Evolutionary conservation across 108 stramenopile genomes (phyloP).

Genomic region (Phaeodactylum tricornutum): DNA sequence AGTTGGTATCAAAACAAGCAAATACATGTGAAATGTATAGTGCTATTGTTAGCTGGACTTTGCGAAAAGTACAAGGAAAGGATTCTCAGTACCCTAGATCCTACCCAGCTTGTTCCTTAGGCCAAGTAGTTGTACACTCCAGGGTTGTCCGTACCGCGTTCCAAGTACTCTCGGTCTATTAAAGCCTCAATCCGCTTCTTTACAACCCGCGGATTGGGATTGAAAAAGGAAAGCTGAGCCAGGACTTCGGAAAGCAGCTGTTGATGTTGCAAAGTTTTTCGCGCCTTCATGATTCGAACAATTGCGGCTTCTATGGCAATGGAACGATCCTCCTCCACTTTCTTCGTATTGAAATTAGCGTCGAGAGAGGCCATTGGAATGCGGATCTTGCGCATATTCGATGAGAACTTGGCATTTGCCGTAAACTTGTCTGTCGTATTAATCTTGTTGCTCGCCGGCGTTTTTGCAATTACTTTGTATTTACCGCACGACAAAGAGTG

Average conservation of each 20-base stretch:
- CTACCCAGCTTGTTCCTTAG: too few species aligned
- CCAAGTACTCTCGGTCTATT: constrained; percentile 95
- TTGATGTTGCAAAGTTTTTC: constrained; percentile 94
- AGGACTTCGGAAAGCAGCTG: constrained; percentile 95
- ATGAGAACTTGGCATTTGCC: constrained; percentile 82
- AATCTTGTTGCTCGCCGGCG: constrained; percentile 81
- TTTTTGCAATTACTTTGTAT: constrained; percentile 89
- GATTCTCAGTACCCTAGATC: too few species aligned
- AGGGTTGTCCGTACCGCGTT: constrained; percentile 77
- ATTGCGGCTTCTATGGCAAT: constrained; percentile 98
- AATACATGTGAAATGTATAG: too few species aligned
- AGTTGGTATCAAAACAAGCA: too few species aligned
- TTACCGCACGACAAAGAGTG: constrained; percentile 98
- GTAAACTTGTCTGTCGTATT: constrained; percentile 79
- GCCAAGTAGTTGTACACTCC: constrained; percentile 62
- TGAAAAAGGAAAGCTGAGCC: constrained; percentile 94
- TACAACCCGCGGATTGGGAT: constrained; percentile 90
- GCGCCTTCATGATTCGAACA: constrained; percentile 99
- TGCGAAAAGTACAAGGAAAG: too few species aligned
- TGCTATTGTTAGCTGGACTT: too few species aligned
- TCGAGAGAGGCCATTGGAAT: constrained; percentile 99
- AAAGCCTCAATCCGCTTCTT: constrained; percentile 92
- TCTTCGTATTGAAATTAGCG: constrained; percentile 89
- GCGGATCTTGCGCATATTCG: constrained; percentile 91
- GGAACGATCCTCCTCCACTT: constrained; percentile 95